Base-by-base conservation (phyloP, 805 yeast species). In the Cephaloascus albidus region DNA sequence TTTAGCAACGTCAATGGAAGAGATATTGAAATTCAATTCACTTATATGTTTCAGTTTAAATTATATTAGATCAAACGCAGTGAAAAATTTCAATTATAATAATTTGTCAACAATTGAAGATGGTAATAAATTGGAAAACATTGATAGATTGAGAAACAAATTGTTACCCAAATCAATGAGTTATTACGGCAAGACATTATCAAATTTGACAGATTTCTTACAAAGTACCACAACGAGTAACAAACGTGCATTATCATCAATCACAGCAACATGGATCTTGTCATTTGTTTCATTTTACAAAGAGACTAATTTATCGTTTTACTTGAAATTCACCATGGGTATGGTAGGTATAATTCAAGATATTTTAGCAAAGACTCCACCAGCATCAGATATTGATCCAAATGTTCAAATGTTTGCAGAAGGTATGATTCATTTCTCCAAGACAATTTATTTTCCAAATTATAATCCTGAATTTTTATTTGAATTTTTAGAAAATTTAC, bases 381-480 rank as follows among this genome's bases (percentile, higher is more conserved):
- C 18, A 10, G n/a, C 6, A 16, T 5, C 15, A 8, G 33, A 8
- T 31, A 23, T 23, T 12, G 18, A 31, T 15, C 15, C 18, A n/a
- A 14, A 31, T n/a, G 33, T 31, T 8, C 17, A 31, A 16, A 31
- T 31, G 33, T 31, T 31, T 31, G 33, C 33, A 6, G 33, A 31
- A 31, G 15, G 33, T 6, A 31, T 31, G 33, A 14, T 31, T n/a
- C 17, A 31, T 31, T 31, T 14, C 14, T 31, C 33, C 33, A 31
- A 31, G 16, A 31, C 33, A 8, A 31, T 31, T 31, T 31, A 31
- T n/a, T 31, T 60, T 20, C 60, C 60, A 18, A 36, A 49, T 2
- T 58, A 58, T 41, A 45, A 50, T 27, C 57, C 60, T 2, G 23
- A 41, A 10, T 50, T 49, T 34, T 32, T 56, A 10, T 35, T 35